Conservation (phyloP, 163 green algal genomes). For the Volvox carteri region DNA sequence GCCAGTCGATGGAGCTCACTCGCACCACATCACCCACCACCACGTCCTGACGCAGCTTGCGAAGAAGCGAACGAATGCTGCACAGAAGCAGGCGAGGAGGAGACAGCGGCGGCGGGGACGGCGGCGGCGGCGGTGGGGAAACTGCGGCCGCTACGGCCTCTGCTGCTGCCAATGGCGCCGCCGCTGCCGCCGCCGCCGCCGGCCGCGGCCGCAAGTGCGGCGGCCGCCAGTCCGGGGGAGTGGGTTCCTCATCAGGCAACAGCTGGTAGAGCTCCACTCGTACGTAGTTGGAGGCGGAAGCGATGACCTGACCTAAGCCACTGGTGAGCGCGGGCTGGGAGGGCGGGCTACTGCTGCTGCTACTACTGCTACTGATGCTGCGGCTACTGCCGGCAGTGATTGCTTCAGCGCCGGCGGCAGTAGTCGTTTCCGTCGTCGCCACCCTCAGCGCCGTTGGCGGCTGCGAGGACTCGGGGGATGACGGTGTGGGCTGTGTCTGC, state of each 20-base stretch:
- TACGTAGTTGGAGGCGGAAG: constrained; percentile 77
- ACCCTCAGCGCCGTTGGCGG: too few species aligned
- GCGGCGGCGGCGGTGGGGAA: neutral
- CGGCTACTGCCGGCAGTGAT: too few species aligned
- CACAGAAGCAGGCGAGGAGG: constrained; percentile 85
- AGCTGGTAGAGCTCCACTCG: constrained; percentile 58
- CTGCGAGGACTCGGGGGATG: too few species aligned
- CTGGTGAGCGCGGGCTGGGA: constrained; percentile 8
- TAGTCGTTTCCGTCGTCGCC: too few species aligned
- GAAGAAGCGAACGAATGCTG: constrained; percentile 87
- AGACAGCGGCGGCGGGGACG: neutral
- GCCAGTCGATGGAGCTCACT: constrained; percentile 80
- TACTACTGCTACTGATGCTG: neutral
- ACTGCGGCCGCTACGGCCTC: too few species aligned
- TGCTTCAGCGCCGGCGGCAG: too few species aligned
- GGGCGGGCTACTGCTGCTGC: neutral
- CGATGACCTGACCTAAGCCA: constrained; percentile 68
- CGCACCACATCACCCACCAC: constrained; percentile 71
- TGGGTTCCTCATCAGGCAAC: constrained; percentile 39
- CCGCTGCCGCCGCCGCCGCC: neutral
- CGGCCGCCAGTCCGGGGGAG: constrained; percentile 30
- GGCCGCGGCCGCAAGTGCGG: constrained; percentile 15
- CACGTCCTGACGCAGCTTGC: constrained; percentile 93
- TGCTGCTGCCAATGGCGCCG: too few species aligned
- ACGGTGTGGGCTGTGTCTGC: too few species aligned